Evolutionary conservation across 176 grass and related monocot genomes (phyloP).

Genomic region (Juncus inflexus): DNA sequence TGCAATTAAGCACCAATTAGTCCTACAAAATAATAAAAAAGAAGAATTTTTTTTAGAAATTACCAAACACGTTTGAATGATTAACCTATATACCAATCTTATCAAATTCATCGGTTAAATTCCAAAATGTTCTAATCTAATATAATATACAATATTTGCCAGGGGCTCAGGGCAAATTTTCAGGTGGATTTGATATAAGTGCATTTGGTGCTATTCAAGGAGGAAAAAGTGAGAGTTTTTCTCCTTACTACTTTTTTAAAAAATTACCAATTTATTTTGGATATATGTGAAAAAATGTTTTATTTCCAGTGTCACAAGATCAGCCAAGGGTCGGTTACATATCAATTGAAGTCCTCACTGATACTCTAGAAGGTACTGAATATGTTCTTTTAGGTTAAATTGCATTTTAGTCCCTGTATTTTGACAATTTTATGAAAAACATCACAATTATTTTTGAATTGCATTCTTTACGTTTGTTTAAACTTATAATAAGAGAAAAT

Average conservation of each 20-base stretch:
- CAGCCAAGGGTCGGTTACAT: constrained; percentile 76
- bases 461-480: too few relatives aligned
- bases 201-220: constrained; percentile 58
- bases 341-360: constrained; percentile 78
- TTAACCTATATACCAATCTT: too few relatives aligned
- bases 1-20: too few relatives aligned
- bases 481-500: too few relatives aligned
- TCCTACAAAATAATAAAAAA: too few relatives aligned
- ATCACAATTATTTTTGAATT: constrained; percentile 3
- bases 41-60: too few relatives aligned
- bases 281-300: constrained; percentile 5
- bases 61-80: too few relatives aligned
- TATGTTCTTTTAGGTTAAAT: not conserved
- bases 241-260: constrained; percentile 1
- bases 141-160: constrained; percentile 21
- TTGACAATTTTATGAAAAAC: constrained; percentile 2
- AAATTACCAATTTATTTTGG: too few relatives aligned
- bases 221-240: constrained; percentile 47
- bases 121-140: not conserved
- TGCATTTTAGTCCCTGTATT: not conserved
- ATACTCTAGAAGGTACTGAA: constrained; percentile 77
- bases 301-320: constrained; percentile 31
- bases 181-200: constrained; percentile 85
- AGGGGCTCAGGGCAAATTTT: constrained; percentile 81
- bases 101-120: not conserved